These are phyloP conservation scores for Cylindrotheca closterium DNA, from an alignment of 108 stramenopile genomes.

Conservation along the genomic window DNA sequence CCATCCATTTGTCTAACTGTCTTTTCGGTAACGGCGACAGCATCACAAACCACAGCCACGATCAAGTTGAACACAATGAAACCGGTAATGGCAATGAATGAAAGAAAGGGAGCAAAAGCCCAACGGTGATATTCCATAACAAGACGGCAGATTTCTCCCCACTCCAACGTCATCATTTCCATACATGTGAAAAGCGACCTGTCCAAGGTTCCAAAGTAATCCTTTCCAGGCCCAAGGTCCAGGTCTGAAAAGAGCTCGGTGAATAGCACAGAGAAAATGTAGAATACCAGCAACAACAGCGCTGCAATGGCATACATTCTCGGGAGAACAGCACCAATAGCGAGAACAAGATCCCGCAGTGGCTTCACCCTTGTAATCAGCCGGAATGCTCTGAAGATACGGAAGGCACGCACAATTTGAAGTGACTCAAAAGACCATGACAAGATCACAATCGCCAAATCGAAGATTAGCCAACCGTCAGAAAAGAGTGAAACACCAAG, in stretches of 20 bases:
- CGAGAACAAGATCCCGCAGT: conserved; percentile 56
- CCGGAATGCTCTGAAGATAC: conserved; percentile 68
- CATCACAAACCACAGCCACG: conserved; percentile 78
- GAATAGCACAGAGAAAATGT: conserved; percentile 72
- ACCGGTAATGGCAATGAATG: conserved; percentile 55
- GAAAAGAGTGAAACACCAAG: conserved; percentile 40
- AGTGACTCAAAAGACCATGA: conserved; percentile 60
- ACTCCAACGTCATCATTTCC: conserved; percentile 77
- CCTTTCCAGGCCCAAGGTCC: conserved; percentile 17
- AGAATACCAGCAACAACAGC: conserved; percentile 64
- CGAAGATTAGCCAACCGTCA: conserved; percentile 71
- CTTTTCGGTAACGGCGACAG: conserved; percentile 43
- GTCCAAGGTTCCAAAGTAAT: conserved; percentile 55
- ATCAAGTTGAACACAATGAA: conserved; percentile 80
- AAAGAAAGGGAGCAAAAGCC: conserved; percentile 52
- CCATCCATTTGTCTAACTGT: conserved; percentile 31
- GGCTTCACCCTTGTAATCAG: conserved; percentile 57
- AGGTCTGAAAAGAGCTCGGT: conserved; percentile 49
- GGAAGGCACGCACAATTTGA: conserved; percentile 72
- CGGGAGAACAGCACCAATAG: conserved; percentile 66
- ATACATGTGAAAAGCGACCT: conserved; percentile 60
- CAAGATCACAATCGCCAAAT: conserved; percentile 56
- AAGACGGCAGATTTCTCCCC: conserved; percentile 42
- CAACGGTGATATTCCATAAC: conserved; percentile 32
- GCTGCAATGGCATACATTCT: conserved; percentile 59